phyloP scores from a whole-genome alignment of 139 green algal species.

The Tetradesmus obliquus region DNA sequence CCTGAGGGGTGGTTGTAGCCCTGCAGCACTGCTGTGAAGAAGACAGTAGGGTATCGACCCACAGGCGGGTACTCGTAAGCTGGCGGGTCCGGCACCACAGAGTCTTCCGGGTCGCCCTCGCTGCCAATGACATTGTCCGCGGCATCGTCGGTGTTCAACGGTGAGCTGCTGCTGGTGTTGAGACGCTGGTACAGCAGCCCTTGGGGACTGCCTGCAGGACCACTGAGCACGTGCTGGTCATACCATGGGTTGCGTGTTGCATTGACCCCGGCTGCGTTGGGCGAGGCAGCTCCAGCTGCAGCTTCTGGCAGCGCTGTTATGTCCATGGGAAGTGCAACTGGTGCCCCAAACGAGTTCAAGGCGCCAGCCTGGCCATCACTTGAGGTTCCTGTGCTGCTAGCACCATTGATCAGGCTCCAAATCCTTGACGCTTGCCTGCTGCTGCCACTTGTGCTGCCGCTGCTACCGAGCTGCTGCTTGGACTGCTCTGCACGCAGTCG shows the following conservation, averaged over 20 bases:
- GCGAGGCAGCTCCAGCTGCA: neutral
- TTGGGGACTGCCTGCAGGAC: neutral
- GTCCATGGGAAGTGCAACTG: neutral
- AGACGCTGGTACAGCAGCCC: neutral
- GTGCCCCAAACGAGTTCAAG: neutral
- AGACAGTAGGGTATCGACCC: constrained; percentile 21
- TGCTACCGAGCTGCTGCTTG: neutral
- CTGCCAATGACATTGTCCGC: neutral
- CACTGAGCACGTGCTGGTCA: constrained; percentile 12
- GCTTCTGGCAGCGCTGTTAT: neutral
- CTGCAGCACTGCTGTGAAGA: constrained; percentile 23
- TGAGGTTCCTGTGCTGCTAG: neutral
- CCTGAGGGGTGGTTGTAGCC: neutral
- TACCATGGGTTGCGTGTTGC: constrained; percentile 18
- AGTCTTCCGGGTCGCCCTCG: neutral
- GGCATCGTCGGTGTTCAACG: neutral
- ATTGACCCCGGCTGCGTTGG: neutral
- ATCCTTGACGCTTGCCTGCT: neutral
- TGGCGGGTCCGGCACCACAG: constrained; percentile 22
- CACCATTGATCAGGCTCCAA: neutral
- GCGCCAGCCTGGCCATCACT: neutral
- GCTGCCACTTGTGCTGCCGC: neutral
- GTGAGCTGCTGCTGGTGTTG: neutral
- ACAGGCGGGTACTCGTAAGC: constrained; percentile 8
- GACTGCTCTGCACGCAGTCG: neutral